A percentile compares a stretch with the other conserved stretches of the same genome.
phyloP scores from a whole-genome alignment of 2,329 filamentous ascomycete species.

The Pestalotiopsis sp. region DNA sequence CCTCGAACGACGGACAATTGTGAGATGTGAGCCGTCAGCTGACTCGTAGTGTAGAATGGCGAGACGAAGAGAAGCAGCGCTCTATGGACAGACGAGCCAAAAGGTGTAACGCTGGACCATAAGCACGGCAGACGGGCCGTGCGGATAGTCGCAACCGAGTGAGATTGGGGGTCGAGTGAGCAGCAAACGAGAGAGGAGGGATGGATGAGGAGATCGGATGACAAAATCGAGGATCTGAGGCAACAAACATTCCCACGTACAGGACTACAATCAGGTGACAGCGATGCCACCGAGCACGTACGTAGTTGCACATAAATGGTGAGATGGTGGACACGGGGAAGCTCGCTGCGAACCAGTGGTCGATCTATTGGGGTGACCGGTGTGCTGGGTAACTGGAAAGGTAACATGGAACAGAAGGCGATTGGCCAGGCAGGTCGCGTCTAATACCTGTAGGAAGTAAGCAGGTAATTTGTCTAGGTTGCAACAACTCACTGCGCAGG shows the following conservation, averaged over 20 bases:
- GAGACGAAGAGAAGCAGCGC: not conserved
- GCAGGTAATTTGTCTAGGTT: not conserved
- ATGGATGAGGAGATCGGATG: not conserved
- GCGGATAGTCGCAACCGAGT: not conserved
- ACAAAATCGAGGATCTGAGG: not conserved
- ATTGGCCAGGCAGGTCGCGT: not conserved
- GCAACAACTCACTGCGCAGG: not conserved
- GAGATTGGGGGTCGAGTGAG: not conserved
- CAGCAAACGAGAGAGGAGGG: not conserved
- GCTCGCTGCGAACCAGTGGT: not conserved
- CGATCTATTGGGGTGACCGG: not conserved
- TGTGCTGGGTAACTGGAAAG: not conserved
- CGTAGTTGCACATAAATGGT: not conserved
- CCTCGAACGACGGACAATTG: not conserved
- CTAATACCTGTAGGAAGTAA: not conserved
- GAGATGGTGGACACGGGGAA: not conserved
- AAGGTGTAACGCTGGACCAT: not conserved
- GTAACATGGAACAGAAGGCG: not conserved
- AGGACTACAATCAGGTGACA: not conserved
- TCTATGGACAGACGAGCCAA: not conserved
- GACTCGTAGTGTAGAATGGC: not conserved
- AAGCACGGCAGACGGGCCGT: slow-evolving; percentile 8
- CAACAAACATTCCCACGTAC: not conserved
- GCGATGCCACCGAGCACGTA: not conserved
- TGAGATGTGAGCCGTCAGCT: slow-evolving; percentile 10